Conservation (phyloP, 2,329 filamentous ascomycete species). For the Coleophoma eucalyptorum region DNA sequence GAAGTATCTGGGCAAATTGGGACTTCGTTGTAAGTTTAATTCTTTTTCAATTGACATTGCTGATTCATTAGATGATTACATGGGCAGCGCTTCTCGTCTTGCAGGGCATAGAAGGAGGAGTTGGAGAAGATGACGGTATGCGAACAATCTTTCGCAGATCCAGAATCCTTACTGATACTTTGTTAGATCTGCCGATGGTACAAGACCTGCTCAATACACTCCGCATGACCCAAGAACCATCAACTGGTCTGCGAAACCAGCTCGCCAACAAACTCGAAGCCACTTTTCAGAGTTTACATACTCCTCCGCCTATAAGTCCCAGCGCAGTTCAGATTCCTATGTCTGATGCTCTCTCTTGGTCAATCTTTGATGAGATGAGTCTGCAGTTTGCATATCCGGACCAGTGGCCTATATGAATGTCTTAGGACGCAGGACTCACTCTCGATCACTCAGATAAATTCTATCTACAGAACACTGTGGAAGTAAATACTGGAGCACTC, state of each 20-base stretch:
- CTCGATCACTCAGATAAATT: too few species aligned
- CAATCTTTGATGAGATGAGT: slow-evolving; percentile 18
- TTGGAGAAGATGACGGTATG: slow-evolving; percentile 33
- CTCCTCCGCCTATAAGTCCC: slow-evolving; percentile 10
- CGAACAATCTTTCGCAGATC: not conserved
- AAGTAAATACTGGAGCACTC: too few species aligned
- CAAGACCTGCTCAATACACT: slow-evolving; percentile 19
- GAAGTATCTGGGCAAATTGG: slow-evolving; percentile 40
- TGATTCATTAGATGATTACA: slow-evolving; percentile 31
- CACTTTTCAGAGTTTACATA: slow-evolving; percentile 17
- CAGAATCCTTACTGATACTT: not conserved
- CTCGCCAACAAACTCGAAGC: slow-evolving; percentile 17
- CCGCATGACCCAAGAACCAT: slow-evolving; percentile 14
- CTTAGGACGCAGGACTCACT: not conserved
- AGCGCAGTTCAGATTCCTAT: not conserved
- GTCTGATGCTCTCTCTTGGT: slow-evolving; percentile 9
- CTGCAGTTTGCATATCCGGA: slow-evolving; percentile 5
- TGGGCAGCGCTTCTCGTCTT: slow-evolving; percentile 40
- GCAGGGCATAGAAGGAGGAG: slow-evolving; percentile 35
- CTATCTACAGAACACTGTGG: too few species aligned
- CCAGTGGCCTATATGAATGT: not conserved
- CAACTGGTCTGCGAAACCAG: slow-evolving; percentile 13
- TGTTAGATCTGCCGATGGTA: slow-evolving; percentile 16
- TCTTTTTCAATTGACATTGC: not conserved
- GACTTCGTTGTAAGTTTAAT: slow-evolving; percentile 28